phyloP scores from a whole-genome alignment of 495 filamentous ascomycete genomes.

The Amniculicola lignicola region DNA sequence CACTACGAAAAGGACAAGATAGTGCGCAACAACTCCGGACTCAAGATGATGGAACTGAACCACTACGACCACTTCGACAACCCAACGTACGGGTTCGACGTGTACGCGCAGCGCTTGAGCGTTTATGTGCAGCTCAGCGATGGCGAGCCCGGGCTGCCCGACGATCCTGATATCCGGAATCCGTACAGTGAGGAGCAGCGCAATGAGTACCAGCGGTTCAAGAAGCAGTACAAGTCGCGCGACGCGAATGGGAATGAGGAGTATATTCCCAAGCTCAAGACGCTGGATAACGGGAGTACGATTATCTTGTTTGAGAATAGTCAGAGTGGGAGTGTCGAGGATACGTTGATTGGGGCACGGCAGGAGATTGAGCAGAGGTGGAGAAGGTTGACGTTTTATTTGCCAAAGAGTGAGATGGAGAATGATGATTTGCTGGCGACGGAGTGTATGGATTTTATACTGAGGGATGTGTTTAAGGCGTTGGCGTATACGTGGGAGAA shows the following conservation, averaged over 20 bases:
- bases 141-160: slow-evolving; percentile 30
- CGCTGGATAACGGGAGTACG: slow-evolving; percentile 51
- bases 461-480: slow-evolving; percentile 52
- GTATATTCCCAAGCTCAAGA: slow-evolving; percentile 37
- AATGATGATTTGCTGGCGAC: slow-evolving; percentile 41
- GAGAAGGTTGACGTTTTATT: slow-evolving; percentile 52
- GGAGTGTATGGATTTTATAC: slow-evolving; percentile 52
- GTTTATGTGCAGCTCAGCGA: slow-evolving; percentile 40
- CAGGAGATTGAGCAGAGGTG: slow-evolving; percentile 52
- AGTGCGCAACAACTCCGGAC: slow-evolving; percentile 21
- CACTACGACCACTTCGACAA: slow-evolving; percentile 45
- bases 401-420: slow-evolving; percentile 37
- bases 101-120: slow-evolving; percentile 45
- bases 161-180: slow-evolving; percentile 35
- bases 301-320: slow-evolving; percentile 57
- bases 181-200: slow-evolving; percentile 34
- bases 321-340: slow-evolving; percentile 44
- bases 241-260: slow-evolving; percentile 20
- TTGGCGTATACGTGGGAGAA: slow-evolving; percentile 47
- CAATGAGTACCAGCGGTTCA: slow-evolving; percentile 26
- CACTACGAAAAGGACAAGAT: slow-evolving; percentile 36
- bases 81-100: slow-evolving; percentile 45
- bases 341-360: slow-evolving; percentile 51
- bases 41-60: slow-evolving; percentile 52
- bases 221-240: slow-evolving; percentile 10